Percentiles rank a stretch among this genome's conserved stretches.
These are phyloP conservation scores for Curvularia sp. DNA, from an alignment of 2,329 filamentous ascomycete genomes.

Conservation along the genomic window DNA sequence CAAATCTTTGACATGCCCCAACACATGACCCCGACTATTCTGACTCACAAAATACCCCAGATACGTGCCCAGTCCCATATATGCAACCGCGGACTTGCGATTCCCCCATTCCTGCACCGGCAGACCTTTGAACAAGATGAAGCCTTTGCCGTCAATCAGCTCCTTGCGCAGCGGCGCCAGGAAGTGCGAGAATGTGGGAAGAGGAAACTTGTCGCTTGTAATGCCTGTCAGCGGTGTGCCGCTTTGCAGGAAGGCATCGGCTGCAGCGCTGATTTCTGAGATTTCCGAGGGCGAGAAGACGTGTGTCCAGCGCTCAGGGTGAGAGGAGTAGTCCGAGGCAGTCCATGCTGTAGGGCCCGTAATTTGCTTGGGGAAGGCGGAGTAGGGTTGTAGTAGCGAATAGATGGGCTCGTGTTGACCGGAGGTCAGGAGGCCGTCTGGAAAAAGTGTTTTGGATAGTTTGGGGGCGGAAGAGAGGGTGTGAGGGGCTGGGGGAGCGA, in stretches of 20 bases:
- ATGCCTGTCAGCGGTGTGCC: constrained; percentile 75
- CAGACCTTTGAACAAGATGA: constrained; percentile 87
- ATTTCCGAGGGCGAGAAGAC: constrained; percentile 71
- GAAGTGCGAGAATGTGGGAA: constrained; percentile 63
- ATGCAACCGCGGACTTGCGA: constrained; percentile 73
- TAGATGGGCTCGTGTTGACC: constrained; percentile 77
- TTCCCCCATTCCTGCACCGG: constrained; percentile 78
- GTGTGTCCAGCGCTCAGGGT: constrained; percentile 76
- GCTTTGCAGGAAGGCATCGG: constrained; percentile 72
- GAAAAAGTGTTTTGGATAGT: constrained; percentile 61
- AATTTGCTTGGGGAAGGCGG: constrained; percentile 73
- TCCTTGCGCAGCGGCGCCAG: constrained; percentile 66
- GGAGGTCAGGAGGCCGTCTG: constrained; percentile 70
- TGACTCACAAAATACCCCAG: constrained; percentile 88
- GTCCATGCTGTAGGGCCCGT: constrained; percentile 76
- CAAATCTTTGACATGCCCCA: constrained; percentile 89
- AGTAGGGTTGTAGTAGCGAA: constrained; percentile 69
- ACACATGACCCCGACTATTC: constrained; percentile 82
- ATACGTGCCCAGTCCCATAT: constrained; percentile 85
- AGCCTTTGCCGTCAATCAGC: constrained; percentile 83
- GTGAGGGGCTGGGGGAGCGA: constrained; percentile 49
- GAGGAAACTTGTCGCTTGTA: constrained; percentile 67
- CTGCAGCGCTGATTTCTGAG: constrained; percentile 68
- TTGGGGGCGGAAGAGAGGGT: constrained; percentile 41
- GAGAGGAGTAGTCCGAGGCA: constrained; percentile 66